phyloP scores from a whole-genome alignment of 768 basidiomycete species.

The Tricholoma sp. region DNA sequence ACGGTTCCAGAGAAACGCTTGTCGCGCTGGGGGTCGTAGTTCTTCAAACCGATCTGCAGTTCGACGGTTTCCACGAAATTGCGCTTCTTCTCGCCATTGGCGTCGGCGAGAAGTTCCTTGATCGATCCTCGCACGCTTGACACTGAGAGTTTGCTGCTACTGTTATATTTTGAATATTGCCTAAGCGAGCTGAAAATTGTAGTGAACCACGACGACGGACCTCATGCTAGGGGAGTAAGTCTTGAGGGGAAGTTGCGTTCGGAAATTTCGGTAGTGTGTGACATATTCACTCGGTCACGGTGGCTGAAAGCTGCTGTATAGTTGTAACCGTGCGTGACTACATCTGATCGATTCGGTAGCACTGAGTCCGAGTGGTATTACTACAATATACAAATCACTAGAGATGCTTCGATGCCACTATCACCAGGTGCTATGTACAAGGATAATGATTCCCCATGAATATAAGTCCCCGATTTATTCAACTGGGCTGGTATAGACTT shows the following conservation, averaged over 20 bases:
- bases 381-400: no score
- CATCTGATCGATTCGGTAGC: no score
- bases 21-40: conserved; percentile 99
- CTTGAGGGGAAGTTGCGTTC: conserved; percentile 16
- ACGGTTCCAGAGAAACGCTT: conserved; percentile 99
- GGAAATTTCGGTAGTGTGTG: conserved; percentile 2
- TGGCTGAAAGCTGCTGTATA: conserved; percentile 22
- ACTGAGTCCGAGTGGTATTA: no score
- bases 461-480: no score
- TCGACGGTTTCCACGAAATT: conserved; percentile 61
- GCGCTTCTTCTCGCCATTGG: conserved; percentile 84
- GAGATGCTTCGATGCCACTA: no score
- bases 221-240: conserved; percentile 19
- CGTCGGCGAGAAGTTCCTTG: conserved; percentile 81
- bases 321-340: conserved; percentile 18
- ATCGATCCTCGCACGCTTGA: conserved; percentile 99
- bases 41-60: conserved; percentile 95
- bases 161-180: conserved; percentile 31
- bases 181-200: background rate
- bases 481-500: no score
- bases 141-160: conserved; percentile 80
- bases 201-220: conserved; percentile 9
- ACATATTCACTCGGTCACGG: conserved; percentile 4
- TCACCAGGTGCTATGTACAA: no score
- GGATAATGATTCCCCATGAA: no score